These are phyloP conservation scores for Globisporangium viniferum DNA, from an alignment of 352 stramenopile genomes.

Conservation along the genomic window DNA sequence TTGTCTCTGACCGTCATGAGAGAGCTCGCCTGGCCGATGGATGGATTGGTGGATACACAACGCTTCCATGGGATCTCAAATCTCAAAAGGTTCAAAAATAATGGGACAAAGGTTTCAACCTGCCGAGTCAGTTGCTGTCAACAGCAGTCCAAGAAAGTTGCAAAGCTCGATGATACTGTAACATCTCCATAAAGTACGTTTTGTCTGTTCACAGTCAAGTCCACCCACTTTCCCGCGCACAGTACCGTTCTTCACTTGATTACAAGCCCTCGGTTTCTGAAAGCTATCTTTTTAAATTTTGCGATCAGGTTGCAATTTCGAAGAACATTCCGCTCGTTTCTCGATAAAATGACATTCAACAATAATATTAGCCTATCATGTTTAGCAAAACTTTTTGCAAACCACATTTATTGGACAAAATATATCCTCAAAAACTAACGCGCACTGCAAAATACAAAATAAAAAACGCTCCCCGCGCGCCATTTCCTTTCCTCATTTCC, in stretches of 20 bases:
- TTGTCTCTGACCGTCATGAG: no score
- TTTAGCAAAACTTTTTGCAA: not conserved
- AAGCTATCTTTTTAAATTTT: not conserved
- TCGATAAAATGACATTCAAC: not conserved
- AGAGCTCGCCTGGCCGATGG: no score
- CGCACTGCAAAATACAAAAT: not conserved
- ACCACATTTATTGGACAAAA: not conserved
- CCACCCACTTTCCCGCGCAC: not conserved
- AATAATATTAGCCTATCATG: not conserved
- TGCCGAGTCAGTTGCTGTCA: no score
- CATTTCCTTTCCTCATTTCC: not conserved
- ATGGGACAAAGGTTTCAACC: no score
- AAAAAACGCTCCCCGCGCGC: not conserved
- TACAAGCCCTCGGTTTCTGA: not conserved
- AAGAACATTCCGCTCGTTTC: not conserved
- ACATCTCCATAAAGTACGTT: not conserved
- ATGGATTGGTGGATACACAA: no score
- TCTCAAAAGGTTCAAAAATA: no score
- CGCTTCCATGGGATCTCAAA: no score
- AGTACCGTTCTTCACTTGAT: not conserved
- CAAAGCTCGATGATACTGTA: not conserved
- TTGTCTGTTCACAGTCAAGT: not conserved
- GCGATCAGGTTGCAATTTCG: not conserved
- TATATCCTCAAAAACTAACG: not conserved
- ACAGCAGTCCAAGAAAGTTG: no score